These are phyloP conservation scores for Nannizzia gypsea DNA, from an alignment of 2,329 filamentous ascomycete genomes.

Conservation along the genomic window DNA sequence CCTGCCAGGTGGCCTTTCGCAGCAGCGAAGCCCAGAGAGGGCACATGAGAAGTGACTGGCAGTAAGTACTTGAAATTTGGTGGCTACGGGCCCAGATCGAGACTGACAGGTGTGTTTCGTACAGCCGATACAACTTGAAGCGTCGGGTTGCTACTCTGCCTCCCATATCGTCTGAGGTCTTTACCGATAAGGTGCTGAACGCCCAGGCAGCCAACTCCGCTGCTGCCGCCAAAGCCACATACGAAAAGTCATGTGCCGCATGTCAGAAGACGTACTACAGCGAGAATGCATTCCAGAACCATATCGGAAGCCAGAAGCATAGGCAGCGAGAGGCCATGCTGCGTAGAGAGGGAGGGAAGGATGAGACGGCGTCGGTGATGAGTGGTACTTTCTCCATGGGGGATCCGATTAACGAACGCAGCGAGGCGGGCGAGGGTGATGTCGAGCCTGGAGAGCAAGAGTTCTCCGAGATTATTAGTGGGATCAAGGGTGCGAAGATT, in stretches of 20 bases:
- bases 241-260: slow-evolving; percentile 67
- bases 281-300: slow-evolving; percentile 90
- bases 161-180: slow-evolving; percentile 87
- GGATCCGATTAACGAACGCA: slow-evolving; percentile 49
- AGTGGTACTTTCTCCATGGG: slow-evolving; percentile 77
- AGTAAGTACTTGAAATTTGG: slow-evolving; percentile 52
- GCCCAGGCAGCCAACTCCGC: slow-evolving; percentile 75
- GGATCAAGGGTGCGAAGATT: slow-evolving; percentile 55
- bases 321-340: slow-evolving; percentile 51
- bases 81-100: neutral
- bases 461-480: slow-evolving; percentile 64
- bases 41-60: slow-evolving; percentile 98
- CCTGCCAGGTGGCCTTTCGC: slow-evolving; percentile 91
- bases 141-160: slow-evolving; percentile 45
- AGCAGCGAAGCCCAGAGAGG: slow-evolving; percentile 84
- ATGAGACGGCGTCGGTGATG: slow-evolving; percentile 69
- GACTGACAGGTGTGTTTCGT: slow-evolving; percentile 5
- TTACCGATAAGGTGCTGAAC: slow-evolving; percentile 89
- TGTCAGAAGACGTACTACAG: slow-evolving; percentile 94
- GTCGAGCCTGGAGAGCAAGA: slow-evolving; percentile 47
- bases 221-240: slow-evolving; percentile 77
- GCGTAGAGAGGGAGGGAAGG: slow-evolving; percentile 35
- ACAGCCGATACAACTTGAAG: slow-evolving; percentile 85
- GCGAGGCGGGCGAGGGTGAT: slow-evolving; percentile 26
- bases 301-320: slow-evolving; percentile 83